Evolutionary conservation across 192 early-diverging fungal genomes (phyloP).

Genomic region (Neocallimastix lanati): DNA sequence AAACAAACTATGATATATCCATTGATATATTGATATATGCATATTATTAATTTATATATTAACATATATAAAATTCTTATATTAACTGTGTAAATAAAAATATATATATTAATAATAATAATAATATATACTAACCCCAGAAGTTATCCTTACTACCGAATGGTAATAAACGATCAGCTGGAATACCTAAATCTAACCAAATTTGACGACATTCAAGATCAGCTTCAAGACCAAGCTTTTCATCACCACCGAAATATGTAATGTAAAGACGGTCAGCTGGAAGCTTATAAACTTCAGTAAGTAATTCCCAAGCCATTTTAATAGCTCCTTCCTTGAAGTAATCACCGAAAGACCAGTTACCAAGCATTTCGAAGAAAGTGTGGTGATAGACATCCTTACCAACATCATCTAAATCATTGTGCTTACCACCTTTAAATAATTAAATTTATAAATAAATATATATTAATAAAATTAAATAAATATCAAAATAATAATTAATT

Average conservation of each 20-base stretch:
- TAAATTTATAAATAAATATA: too few relatives aligned
- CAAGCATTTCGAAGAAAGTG: conserved; percentile 99
- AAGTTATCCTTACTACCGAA: conserved; percentile 91
- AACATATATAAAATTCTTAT: too few relatives aligned
- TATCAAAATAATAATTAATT: too few relatives aligned
- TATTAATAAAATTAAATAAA: too few relatives aligned
- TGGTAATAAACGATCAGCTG: conserved; percentile 64
- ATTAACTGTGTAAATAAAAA: too few relatives aligned
- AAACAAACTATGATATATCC: too few relatives aligned
- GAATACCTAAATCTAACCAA: conserved; percentile 79
- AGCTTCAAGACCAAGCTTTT: conserved; percentile 50
- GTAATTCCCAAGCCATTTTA: conserved; percentile 72
- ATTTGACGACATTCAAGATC: conserved; percentile 81
- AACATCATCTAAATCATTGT: conserved; percentile 97
- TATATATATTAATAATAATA: too few relatives aligned
- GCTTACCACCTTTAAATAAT: conserved; percentile 80
- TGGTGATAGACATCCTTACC: conserved; percentile 97
- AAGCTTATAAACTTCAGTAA: conserved; percentile 68
- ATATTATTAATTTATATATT: too few relatives aligned
- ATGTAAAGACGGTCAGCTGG: conserved; percentile 81
- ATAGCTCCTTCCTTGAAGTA: conserved; percentile 98
- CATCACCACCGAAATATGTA: conserved; percentile 90
- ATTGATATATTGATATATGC: too few relatives aligned
- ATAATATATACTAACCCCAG: conserved; percentile 47
- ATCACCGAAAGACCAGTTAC: conserved; percentile 99